phyloP scores from a whole-genome alignment of 257 asterid species.

The Penstemon davidsonii region DNA sequence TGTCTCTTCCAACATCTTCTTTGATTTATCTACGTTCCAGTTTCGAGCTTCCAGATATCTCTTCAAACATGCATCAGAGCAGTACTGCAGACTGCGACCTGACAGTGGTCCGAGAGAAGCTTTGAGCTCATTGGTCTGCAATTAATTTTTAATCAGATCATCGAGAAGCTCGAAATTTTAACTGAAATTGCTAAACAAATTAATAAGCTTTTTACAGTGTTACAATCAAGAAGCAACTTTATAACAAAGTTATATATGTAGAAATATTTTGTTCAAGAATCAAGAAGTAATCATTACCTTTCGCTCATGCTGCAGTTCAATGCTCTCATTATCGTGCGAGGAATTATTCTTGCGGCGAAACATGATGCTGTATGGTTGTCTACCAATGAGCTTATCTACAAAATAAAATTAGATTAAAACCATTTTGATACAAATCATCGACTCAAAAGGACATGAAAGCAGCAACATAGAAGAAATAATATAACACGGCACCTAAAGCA shows the following conservation, averaged over 20 bases:
- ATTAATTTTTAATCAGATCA: constrained; percentile 14
- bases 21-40: constrained; percentile 83
- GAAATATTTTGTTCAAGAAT: background rate
- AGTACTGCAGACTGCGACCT: constrained; percentile 60
- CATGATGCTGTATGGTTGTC: constrained; percentile 38
- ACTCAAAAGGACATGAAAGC: constrained; percentile 16
- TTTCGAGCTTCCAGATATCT: constrained; percentile 83
- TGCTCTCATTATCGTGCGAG: constrained; percentile 46
- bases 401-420: background rate
- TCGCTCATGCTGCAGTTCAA: constrained; percentile 52
- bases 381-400: constrained; percentile 24
- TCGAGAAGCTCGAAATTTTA: background rate
- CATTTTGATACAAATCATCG: constrained; percentile 10
- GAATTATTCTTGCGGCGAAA: constrained; percentile 63
- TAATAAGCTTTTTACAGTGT: too few species aligned
- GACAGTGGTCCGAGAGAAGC: constrained; percentile 75
- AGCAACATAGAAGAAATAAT: constrained; percentile 14
- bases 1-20: constrained; percentile 93
- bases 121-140: constrained; percentile 73
- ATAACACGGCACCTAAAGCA: constrained; percentile 1
- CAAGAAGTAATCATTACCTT: constrained; percentile 50
- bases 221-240: constrained; percentile 4
- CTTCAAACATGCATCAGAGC: constrained; percentile 77
- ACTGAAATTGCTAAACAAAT: background rate
- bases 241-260: background rate